Evolutionary conservation across 768 basidiomycete species (phyloP).

Genomic region (Boletus vermiculosoides): DNA sequence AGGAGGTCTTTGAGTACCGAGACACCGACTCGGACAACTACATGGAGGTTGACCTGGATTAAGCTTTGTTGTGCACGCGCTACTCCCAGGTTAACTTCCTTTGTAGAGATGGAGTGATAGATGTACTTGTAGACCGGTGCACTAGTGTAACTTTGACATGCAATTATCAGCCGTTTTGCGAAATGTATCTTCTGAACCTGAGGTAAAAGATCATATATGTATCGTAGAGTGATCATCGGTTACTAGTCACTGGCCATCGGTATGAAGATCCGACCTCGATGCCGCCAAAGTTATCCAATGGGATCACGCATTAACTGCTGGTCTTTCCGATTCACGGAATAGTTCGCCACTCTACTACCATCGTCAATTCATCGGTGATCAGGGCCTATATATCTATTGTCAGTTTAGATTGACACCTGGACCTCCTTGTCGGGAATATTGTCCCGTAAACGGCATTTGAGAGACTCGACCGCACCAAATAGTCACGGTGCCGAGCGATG

Average conservation of each 20-base stretch:
- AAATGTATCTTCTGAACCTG: not conserved
- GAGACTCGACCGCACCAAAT: too few relatives aligned
- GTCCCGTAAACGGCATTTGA: not conserved
- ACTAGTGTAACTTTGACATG: not conserved
- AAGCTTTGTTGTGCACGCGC: not conserved
- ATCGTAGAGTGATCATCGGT: not conserved
- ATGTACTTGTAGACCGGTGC: constrained; percentile 10
- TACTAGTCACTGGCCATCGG: not conserved
- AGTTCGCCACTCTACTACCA: not conserved
- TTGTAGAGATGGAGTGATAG: not conserved
- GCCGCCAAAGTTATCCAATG: not conserved
- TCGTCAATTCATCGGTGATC: not conserved
- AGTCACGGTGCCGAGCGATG: not conserved
- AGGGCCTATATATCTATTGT: not conserved
- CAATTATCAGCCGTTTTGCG: not conserved
- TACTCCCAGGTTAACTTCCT: not conserved
- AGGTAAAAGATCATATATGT: not conserved
- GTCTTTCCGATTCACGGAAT: not conserved
- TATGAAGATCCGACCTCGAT: not conserved
- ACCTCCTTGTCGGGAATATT: not conserved
- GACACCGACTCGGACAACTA: constrained; percentile 42
- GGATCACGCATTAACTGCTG: not conserved
- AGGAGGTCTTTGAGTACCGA: constrained; percentile 35
- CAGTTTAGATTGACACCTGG: not conserved
- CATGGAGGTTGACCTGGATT: constrained; percentile 27